Evolutionary conservation across 1,284 basidiomycete genomes (phyloP).

Genomic region (Ganoderma sp.): DNA sequence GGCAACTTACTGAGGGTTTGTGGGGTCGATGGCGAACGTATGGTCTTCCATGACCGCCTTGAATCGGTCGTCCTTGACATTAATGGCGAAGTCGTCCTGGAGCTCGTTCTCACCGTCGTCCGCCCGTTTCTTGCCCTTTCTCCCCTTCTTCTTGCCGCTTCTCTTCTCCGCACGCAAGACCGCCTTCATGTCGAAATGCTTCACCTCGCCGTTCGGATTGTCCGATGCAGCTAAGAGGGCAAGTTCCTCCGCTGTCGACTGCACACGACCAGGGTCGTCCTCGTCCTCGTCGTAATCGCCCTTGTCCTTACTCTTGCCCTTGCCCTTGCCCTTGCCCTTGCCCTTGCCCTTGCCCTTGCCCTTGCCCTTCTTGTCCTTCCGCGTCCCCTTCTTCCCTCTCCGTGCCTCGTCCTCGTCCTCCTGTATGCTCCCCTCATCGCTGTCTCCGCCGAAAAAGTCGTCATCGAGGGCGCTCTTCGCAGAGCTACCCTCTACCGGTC

Average conservation of each 20-base stretch:
- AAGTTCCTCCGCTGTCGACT: conserved; percentile 65
- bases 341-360: conserved; percentile 29
- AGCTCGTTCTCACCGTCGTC: conserved; percentile 61
- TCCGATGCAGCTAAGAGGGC: conserved; percentile 68
- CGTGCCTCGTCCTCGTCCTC: conserved; percentile 36
- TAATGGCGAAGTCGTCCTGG: conserved; percentile 82
- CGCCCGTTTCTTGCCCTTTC: conserved; percentile 48
- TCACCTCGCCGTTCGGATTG: conserved; percentile 57
- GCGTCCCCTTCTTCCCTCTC: conserved; percentile 21
- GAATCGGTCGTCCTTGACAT: conserved; percentile 91
- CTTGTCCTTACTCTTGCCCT: conserved; percentile 29
- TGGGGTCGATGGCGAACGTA: conserved; percentile 94
- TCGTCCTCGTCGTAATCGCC: conserved; percentile 21
- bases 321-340: conserved; percentile 22
- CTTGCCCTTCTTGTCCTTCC: conserved; percentile 31
- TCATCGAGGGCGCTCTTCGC: conserved; percentile 49
- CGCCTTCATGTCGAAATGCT: conserved; percentile 93
- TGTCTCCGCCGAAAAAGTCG: conserved; percentile 75
- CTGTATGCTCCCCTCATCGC: conserved; percentile 49
- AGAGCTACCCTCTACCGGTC: conserved; percentile 34
- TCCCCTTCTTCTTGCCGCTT: conserved; percentile 59
- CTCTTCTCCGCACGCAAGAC: conserved; percentile 86
- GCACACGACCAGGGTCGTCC: conserved; percentile 28
- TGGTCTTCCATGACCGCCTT: conserved; percentile 88
- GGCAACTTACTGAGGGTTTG: conserved; percentile 84